Conservation (phyloP, 108 stramenopile species). For the Cyclotella sp. region DNA sequence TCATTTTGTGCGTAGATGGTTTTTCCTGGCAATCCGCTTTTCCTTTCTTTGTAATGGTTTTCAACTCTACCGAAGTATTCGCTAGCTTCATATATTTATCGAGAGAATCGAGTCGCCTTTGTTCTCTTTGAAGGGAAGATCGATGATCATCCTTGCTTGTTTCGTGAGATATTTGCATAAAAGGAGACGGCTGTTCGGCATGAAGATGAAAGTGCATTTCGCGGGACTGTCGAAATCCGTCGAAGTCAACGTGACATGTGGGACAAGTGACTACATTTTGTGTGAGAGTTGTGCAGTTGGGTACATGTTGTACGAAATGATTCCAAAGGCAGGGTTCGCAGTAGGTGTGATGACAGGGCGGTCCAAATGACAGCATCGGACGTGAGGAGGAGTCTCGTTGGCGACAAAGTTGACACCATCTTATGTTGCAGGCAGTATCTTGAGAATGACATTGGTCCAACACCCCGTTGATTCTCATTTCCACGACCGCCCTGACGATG, state of each 20-base stretch:
- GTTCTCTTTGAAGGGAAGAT: background rate
- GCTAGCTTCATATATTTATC: conserved; percentile 57
- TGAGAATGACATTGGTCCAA: background rate
- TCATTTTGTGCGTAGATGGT: background rate
- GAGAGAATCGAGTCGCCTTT: conserved; percentile 51
- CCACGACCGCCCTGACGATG: conserved; percentile 67
- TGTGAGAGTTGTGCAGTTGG: conserved; percentile 37
- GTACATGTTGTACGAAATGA: conserved; percentile 55
- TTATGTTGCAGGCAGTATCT: background rate
- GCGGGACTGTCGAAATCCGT: conserved; percentile 17
- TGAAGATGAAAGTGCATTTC: background rate
- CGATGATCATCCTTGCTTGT: conserved; percentile 8
- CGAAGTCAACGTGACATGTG: conserved; percentile 38
- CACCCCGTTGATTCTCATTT: conserved; percentile 62
- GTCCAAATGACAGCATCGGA: conserved; percentile 37
- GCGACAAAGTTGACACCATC: background rate
- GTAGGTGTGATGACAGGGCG: conserved; percentile 54
- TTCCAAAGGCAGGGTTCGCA: conserved; percentile 80
- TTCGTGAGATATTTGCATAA: background rate
- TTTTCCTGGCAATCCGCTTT: conserved; percentile 13
- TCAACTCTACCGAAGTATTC: conserved; percentile 51
- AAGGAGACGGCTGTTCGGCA: background rate
- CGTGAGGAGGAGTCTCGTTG: background rate
- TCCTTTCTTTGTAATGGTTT: conserved; percentile 46
- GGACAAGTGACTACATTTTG: conserved; percentile 61